Evolutionary conservation across 345 rosid genomes (phyloP).

Genomic region (Arabidopsis suecica): DNA sequence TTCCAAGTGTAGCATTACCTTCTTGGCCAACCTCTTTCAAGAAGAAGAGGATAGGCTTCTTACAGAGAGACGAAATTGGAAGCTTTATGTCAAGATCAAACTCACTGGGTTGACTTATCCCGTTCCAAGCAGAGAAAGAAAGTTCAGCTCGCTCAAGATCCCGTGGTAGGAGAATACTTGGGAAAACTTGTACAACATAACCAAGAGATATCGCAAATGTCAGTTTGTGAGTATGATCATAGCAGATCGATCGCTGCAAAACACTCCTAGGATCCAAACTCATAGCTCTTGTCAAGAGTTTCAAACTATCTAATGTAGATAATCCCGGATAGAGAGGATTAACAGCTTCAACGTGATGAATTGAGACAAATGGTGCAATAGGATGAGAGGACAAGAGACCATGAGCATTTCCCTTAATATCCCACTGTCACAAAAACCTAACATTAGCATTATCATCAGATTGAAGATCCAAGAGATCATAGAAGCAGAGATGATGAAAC

Average conservation of each 20-base stretch:
- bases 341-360: slow-evolving; percentile 89
- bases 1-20: slow-evolving; percentile 62
- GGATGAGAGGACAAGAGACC: slow-evolving; percentile 87
- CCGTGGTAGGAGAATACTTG: slow-evolving; percentile 64
- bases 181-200: slow-evolving; percentile 85
- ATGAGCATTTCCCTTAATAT: slow-evolving; percentile 80
- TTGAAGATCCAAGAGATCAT: neutral
- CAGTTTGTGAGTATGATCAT: slow-evolving; percentile 57
- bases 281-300: slow-evolving; percentile 81
- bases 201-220: slow-evolving; percentile 78
- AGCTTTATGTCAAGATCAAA: slow-evolving; percentile 84
- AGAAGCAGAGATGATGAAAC: neutral
- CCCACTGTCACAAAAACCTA: slow-evolving; percentile 66
- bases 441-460: neutral
- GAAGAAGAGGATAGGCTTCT: slow-evolving; percentile 46
- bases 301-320: slow-evolving; percentile 68
- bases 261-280: slow-evolving; percentile 67
- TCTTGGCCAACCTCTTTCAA: slow-evolving; percentile 57
- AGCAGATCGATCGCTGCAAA: slow-evolving; percentile 84
- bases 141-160: slow-evolving; percentile 78
- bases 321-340: slow-evolving; percentile 85
- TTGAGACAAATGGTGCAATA: slow-evolving; percentile 78
- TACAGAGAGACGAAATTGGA: slow-evolving; percentile 58
- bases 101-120: slow-evolving; percentile 55
- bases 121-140: slow-evolving; percentile 88